Conservation (phyloP, 441 rosid genomes). For the Croton laevigatus region DNA sequence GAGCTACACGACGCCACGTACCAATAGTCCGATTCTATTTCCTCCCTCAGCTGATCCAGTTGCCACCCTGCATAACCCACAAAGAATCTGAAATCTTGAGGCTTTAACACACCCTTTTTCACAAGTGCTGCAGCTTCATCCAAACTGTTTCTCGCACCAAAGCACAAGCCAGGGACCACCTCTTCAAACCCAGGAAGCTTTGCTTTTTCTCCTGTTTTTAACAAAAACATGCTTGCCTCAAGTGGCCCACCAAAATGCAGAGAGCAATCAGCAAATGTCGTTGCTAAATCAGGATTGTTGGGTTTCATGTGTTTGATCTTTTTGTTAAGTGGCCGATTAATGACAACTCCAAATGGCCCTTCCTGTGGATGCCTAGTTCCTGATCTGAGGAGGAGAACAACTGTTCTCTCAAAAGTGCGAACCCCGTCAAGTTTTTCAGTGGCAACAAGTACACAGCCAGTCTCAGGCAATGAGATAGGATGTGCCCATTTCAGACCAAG, state of each 20-base stretch:
- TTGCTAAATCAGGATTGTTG: constrained; percentile 64
- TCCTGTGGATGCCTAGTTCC: constrained; percentile 83
- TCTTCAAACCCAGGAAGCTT: constrained; percentile 74
- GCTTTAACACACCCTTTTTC: constrained; percentile 68
- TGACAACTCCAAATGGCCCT: constrained; percentile 86
- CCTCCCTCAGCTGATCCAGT: constrained; percentile 81
- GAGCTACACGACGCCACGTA: constrained; percentile 82
- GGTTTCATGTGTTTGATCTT: constrained; percentile 78
- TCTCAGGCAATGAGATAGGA: constrained; percentile 83
- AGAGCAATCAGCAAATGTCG: constrained; percentile 77
- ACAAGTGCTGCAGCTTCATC: constrained; percentile 79
- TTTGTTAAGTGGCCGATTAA: constrained; percentile 82
- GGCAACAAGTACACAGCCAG: constrained; percentile 93
- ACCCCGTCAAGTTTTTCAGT: constrained; percentile 90
- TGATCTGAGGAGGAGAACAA: constrained; percentile 81
- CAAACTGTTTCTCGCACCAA: constrained; percentile 73
- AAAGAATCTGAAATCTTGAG: constrained; percentile 84
- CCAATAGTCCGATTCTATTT: constrained; percentile 81
- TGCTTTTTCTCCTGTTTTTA: constrained; percentile 47
- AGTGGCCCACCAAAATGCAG: constrained; percentile 92
- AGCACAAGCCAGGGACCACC: constrained; percentile 79
- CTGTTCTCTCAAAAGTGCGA: constrained; percentile 73
- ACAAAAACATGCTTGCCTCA: constrained; percentile 77
- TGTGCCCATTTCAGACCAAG: constrained; percentile 83
- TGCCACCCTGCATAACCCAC: constrained; percentile 95